Conservation (phyloP, 768 basidiomycete species). For the Calvatia gigantea region DNA sequence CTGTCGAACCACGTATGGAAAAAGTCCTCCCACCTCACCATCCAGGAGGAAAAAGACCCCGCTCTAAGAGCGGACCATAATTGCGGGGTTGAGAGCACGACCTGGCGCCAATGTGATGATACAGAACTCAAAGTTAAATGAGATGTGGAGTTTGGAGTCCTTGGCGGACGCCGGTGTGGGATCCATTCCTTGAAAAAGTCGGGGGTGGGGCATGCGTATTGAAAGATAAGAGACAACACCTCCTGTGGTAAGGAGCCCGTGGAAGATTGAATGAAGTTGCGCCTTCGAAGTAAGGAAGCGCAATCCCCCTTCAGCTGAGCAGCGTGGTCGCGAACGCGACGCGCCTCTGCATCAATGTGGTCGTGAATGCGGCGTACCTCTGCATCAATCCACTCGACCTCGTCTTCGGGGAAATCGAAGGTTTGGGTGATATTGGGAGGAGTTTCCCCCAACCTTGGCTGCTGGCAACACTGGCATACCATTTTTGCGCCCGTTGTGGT, state of each 20-base stretch:
- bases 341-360: not conserved
- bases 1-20: not conserved
- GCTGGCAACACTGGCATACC: no score
- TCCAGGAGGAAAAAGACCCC: not conserved
- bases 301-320: not conserved
- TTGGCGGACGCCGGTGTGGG: no score
- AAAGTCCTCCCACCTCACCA: not conserved
- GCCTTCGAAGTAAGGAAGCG: not conserved
- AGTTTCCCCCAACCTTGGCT: no score
- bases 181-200: no score
- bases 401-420: no score
- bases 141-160: not conserved
- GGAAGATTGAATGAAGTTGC: not conserved
- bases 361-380: not conserved
- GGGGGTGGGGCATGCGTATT: not conserved
- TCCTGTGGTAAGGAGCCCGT: not conserved
- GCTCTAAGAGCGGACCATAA: not conserved
- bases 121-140: not conserved
- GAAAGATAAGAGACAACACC: not conserved
- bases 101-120: not conserved
- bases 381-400: no score
- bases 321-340: not conserved
- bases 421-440: no score
- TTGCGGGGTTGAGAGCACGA: not conserved
- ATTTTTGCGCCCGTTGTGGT: no score